Percentiles rank a stretch among this genome's conserved stretches.
Conservation (phyloP, 2,329 filamentous ascomycete genomes). For the Nannizziopsis arthrosporioides region DNA sequence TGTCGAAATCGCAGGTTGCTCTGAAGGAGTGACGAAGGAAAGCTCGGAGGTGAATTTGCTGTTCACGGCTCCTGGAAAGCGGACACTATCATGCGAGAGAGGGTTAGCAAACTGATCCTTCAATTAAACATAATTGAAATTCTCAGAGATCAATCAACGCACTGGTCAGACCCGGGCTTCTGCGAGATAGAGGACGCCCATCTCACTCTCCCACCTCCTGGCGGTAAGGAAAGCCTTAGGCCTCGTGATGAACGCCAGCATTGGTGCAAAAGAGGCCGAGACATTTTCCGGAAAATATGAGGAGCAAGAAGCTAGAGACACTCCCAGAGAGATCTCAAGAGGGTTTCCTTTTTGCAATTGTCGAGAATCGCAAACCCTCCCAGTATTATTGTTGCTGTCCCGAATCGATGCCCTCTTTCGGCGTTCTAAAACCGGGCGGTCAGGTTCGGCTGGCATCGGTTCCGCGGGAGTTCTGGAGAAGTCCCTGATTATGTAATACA, state of each 20-base stretch:
- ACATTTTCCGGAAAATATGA: conserved; percentile 11
- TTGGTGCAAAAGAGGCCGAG: conserved; percentile 15
- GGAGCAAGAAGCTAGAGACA: conserved; percentile 1
- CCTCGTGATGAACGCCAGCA: conserved; percentile 11
- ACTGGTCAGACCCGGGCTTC: conserved; percentile 49
- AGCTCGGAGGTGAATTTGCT: conserved; percentile 79
- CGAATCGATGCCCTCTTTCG: no score
- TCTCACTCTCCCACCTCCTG: conserved; percentile 24
- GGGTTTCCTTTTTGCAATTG: neutral
- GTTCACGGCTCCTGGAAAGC: conserved; percentile 89
- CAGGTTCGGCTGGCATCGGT: conserved; percentile 24
- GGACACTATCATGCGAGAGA: conserved; percentile 34
- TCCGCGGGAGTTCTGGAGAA: neutral
- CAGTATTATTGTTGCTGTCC: neutral
- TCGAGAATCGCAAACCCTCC: neutral
- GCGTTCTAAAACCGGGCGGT: conserved; percentile 1
- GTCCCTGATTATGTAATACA: conserved; percentile 6
- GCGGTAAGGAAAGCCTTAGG: conserved; percentile 7
- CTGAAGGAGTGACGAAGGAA: conserved; percentile 62
- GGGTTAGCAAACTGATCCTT: neutral
- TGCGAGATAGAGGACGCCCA: conserved; percentile 47
- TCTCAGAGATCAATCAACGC: conserved; percentile 18
- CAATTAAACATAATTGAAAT: neutral
- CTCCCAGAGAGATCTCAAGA: neutral
- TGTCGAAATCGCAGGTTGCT: conserved; percentile 67